Percentiles rank a stretch among this genome's conserved stretches.
These are phyloP conservation scores for Nicotiana benthamiana DNA, from an alignment of 257 asterid genomes.

Conservation along the genomic window DNA sequence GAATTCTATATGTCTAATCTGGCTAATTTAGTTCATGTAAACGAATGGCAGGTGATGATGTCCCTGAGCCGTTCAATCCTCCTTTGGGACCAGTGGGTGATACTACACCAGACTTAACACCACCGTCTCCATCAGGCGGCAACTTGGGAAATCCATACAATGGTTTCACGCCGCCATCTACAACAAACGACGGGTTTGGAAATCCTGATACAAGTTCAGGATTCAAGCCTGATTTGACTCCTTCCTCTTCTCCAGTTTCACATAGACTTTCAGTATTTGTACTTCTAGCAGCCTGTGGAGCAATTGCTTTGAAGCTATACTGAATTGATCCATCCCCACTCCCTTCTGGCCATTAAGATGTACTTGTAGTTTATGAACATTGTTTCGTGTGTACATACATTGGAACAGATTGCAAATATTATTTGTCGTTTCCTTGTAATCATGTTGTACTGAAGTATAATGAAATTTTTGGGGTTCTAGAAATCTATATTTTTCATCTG, in stretches of 20 bases:
- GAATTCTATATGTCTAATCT: neutral
- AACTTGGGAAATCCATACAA: constrained; percentile 5
- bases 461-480: neutral
- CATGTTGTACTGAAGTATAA: neutral
- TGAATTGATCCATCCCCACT: constrained; percentile 10
- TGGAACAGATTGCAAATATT: neutral
- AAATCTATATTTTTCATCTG: neutral
- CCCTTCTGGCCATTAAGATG: no score
- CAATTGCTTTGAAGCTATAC: constrained; percentile 11
- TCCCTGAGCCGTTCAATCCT: constrained; percentile 28
- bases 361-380: neutral
- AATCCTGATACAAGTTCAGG: constrained; percentile 47
- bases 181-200: neutral
- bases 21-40: neutral
- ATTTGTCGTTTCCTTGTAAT: neutral
- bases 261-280: constrained; percentile 12
- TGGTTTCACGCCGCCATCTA: constrained; percentile 13
- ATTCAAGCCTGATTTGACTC: constrained; percentile 34
- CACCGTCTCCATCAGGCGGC: constrained; percentile 14
- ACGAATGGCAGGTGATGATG: constrained; percentile 25
- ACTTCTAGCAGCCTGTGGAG: constrained; percentile 25
- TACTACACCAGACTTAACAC: neutral
- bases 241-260: constrained; percentile 35
- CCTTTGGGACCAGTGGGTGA: constrained; percentile 7
- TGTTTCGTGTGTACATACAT: neutral